Evolutionary conservation across 371 early-diverging fungal species (phyloP).

Genomic region (Zopfochytrium polystomum): DNA sequence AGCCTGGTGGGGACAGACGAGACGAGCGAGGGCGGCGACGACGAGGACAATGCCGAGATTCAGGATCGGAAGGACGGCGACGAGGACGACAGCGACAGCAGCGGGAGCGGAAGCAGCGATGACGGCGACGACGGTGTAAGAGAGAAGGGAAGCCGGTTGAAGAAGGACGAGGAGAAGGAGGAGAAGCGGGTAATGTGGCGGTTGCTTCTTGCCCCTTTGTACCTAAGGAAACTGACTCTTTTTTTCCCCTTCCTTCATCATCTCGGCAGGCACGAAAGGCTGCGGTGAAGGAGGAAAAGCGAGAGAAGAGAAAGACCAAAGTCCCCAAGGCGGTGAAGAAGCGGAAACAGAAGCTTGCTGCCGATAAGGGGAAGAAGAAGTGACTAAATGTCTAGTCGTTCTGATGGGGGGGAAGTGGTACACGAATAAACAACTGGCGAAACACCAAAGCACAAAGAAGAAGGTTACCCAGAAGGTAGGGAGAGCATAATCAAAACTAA

Average conservation of each 20-base stretch:
- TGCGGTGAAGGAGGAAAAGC: slow-evolving; percentile 81
- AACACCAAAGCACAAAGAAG: no score
- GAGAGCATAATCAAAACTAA: no score
- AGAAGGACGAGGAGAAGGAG: slow-evolving; percentile 80
- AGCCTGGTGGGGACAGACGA: slow-evolving; percentile 14
- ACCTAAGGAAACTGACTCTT: neutral
- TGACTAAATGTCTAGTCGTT: neutral
- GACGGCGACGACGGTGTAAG: slow-evolving; percentile 40
- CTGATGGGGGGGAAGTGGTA: neutral
- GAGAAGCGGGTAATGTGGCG: slow-evolving; percentile 77
- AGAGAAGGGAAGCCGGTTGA: slow-evolving; percentile 47
- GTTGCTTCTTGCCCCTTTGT: neutral
- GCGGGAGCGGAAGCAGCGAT: slow-evolving; percentile 43
- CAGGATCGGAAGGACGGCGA: slow-evolving; percentile 41
- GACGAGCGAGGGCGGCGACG: slow-evolving; percentile 43
- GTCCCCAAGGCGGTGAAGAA: slow-evolving; percentile 95
- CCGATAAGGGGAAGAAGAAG: slow-evolving; percentile 17
- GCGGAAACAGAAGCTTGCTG: slow-evolving; percentile 54
- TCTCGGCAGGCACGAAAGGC: slow-evolving; percentile 61
- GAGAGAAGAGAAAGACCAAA: slow-evolving; percentile 89
- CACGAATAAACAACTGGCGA: no score
- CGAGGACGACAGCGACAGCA: slow-evolving; percentile 43
- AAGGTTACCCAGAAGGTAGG: no score
- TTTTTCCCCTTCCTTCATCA: neutral
- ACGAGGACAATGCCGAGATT: slow-evolving; percentile 46